Evolutionary conservation across 202 grass and related monocot species (phyloP).

Genomic region (Carex arenaria): DNA sequence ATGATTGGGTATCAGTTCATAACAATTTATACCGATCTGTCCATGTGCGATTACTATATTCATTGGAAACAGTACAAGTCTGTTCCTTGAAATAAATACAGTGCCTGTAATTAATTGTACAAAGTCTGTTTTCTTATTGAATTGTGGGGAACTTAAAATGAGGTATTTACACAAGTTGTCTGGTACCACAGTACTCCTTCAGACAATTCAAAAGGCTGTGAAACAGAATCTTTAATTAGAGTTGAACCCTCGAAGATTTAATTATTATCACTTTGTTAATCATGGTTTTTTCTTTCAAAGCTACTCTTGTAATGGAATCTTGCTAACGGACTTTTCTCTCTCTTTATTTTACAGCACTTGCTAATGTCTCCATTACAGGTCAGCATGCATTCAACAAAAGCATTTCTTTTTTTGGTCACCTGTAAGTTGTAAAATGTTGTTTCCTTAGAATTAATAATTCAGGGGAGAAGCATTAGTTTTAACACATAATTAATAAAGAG

Average conservation of each 20-base stretch:
- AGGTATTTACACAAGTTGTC: neutral
- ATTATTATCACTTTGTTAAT: neutral
- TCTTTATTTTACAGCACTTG: constrained; percentile 48
- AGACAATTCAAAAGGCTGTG: neutral
- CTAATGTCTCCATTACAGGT: constrained; percentile 84
- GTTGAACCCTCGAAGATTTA: neutral
- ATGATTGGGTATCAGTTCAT: neutral
- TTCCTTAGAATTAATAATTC: neutral
- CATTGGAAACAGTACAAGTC: neutral
- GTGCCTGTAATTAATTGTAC: neutral
- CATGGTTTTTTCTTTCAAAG: neutral
- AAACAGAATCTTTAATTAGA: neutral
- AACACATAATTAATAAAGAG: neutral
- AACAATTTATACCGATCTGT: neutral
- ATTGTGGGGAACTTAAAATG: neutral
- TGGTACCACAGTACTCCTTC: neutral
- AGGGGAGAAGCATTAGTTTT: neutral
- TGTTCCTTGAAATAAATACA: neutral
- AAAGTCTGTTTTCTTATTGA: neutral
- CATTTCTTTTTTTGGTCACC: neutral
- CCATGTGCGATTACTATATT: neutral
- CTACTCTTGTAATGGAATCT: neutral
- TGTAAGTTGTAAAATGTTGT: neutral
- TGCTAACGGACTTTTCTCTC: neutral
- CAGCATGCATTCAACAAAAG: constrained; percentile 12